These are phyloP conservation scores for Paecilomyces fulvus DNA, from an alignment of 2,329 filamentous ascomycete genomes.

Conservation along the genomic window DNA sequence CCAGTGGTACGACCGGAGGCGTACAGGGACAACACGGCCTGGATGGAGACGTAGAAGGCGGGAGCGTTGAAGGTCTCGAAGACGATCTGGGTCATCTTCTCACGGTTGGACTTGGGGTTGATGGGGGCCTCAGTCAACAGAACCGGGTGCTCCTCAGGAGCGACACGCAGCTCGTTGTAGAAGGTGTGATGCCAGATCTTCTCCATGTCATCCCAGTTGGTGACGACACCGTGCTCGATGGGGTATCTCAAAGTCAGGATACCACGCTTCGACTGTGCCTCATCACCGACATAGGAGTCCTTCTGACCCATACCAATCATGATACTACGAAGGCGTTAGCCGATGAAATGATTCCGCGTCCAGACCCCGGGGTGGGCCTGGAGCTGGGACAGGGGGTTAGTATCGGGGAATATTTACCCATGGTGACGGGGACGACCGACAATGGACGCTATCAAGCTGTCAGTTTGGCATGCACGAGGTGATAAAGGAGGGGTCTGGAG, in stretches of 20 bases:
- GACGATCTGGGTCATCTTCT: slow-evolving; percentile 99
- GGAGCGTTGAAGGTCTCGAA: slow-evolving; percentile 99
- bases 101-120: slow-evolving; percentile 99
- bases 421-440: slow-evolving; percentile 99
- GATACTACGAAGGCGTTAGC: slow-evolving; percentile 59
- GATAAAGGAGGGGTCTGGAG: slow-evolving; percentile 27
- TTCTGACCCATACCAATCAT: slow-evolving; percentile 99
- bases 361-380: not conserved
- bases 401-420: slow-evolving; percentile 62
- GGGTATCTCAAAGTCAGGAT: slow-evolving; percentile 99
- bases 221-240: slow-evolving; percentile 99
- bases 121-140: slow-evolving; percentile 98
- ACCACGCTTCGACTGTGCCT: slow-evolving; percentile 99
- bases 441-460: slow-evolving; percentile 68
- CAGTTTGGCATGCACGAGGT: slow-evolving; percentile 7
- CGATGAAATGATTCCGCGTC: slow-evolving; percentile 1
- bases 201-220: slow-evolving; percentile 99
- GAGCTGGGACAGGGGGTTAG: slow-evolving; percentile 2
- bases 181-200: slow-evolving; percentile 99
- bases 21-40: slow-evolving; percentile 98
- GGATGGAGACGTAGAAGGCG: slow-evolving; percentile 99
- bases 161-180: slow-evolving; percentile 99
- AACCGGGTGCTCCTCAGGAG: slow-evolving; percentile 99
- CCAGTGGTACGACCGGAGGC: slow-evolving; percentile 99
- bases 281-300: slow-evolving; percentile 99